A percentile compares a stretch with the other conserved stretches of the same genome.
phyloP scores from a whole-genome alignment of 768 basidiomycete species.

The Nidularia sp. region DNA sequence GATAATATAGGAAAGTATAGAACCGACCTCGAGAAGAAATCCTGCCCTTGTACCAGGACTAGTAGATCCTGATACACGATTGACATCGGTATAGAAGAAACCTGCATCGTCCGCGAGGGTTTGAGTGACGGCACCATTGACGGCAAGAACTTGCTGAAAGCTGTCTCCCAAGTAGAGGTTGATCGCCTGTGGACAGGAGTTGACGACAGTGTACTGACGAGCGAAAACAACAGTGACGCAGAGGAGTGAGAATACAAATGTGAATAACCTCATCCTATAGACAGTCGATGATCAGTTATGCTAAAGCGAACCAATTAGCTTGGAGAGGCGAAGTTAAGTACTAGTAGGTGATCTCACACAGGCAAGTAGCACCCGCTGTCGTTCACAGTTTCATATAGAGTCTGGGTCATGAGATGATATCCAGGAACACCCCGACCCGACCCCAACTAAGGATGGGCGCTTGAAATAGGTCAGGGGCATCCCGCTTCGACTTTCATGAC shows the following conservation, averaged over 20 bases:
- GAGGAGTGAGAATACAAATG: neutral
- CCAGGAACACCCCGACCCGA: too few relatives aligned
- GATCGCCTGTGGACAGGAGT: slow-evolving; percentile 7
- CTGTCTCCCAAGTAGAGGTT: slow-evolving; percentile 8
- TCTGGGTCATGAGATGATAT: too few relatives aligned
- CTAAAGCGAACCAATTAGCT: too few relatives aligned
- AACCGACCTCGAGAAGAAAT: slow-evolving; percentile 11
- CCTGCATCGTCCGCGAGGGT: slow-evolving; percentile 7
- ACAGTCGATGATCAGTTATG: too few relatives aligned
- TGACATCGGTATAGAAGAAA: slow-evolving; percentile 11
- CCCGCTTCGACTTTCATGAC: too few relatives aligned
- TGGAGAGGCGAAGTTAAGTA: too few relatives aligned
- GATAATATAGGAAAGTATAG: neutral
- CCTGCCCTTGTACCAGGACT: slow-evolving; percentile 7
- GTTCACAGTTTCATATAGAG: too few relatives aligned
- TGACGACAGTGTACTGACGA: slow-evolving; percentile 8
- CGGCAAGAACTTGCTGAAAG: slow-evolving; percentile 4
- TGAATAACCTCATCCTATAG: neutral
- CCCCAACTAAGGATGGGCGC: too few relatives aligned
- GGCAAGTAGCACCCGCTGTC: too few relatives aligned
- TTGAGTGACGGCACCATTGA: neutral
- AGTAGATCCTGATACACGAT: slow-evolving; percentile 6
- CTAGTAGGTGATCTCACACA: too few relatives aligned
- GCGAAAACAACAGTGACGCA: neutral
- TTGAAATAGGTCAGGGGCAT: too few relatives aligned